Base-by-base conservation (phyloP, 208 protist genomes). In the Phytomonas serpens region DNA sequence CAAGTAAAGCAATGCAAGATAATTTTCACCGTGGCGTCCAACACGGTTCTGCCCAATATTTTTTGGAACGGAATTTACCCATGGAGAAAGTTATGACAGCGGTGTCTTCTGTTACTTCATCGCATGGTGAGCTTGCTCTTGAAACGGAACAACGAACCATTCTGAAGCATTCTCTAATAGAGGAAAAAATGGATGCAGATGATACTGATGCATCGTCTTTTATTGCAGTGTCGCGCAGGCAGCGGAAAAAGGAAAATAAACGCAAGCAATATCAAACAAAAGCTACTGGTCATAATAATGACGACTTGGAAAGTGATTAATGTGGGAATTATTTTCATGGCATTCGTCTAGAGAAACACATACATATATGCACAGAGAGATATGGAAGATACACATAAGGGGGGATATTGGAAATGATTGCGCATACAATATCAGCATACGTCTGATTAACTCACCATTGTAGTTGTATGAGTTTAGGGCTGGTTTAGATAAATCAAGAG, bases 181-280 rank as follows among this genome's bases (percentile, higher is more conserved):
- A 57, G 16, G 40, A 51, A 23, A 6, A 57, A 57, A 57, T 57
- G 47, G 7, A 19, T 19, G 47, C 47, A 57, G 16, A 27, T 27
- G 27, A 27, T 57, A 57, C 16, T 57, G 23, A 1, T 0, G 47
- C 13, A 57, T 27, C 19, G 47, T 57, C 47, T 27, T 57, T 57
- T 27, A 57, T 27, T 57, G 11, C 47, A 27, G 19, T 3, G n/a
- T 68, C 78, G 34, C 78, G 76, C 34, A 68, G 74, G 36, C 72
- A 77, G 65, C 79, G 79, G 37, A 80, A 77, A 68, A 74, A 75
- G 66, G 62, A 84, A 47, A 70, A 81, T 64, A 76, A 79, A 72
- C 74, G 66, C 13, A 67, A 81, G 66, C 75, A 77, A 61, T 68
- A 67, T 57, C 71, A 79, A 62, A 29, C 68, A 27, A 65, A 82